These are phyloP conservation scores for Drechslerella dactyloides DNA, from an alignment of 2,329 filamentous ascomycete genomes.

Conservation along the genomic window DNA sequence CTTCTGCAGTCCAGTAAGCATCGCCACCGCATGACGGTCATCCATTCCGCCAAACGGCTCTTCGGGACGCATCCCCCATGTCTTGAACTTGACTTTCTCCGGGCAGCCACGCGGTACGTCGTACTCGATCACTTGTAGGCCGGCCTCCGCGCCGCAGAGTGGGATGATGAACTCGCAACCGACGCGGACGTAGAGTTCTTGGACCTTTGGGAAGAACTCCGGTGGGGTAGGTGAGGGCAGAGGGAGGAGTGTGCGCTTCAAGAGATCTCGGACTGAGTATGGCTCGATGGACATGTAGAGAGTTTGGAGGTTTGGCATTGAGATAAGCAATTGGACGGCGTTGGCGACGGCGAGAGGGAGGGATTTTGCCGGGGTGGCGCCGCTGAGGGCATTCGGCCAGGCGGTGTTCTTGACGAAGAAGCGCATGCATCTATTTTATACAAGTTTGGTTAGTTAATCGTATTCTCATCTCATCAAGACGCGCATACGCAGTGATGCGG, in stretches of 20 bases:
- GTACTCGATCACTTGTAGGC: conserved; percentile 32
- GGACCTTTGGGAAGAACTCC: conserved; percentile 24
- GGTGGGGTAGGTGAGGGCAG: neutral
- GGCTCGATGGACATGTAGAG: conserved; percentile 34
- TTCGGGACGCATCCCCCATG: neutral
- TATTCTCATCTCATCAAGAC: no score
- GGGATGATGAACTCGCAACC: conserved; percentile 27
- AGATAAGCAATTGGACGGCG: conserved; percentile 13
- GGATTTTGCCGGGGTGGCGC: conserved; percentile 12
- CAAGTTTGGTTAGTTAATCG: neutral
- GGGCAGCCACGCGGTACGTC: neutral
- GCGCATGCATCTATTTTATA: conserved; percentile 25
- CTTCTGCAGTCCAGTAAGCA: neutral
- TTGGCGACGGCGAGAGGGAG: conserved; percentile 7
- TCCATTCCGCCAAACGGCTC: neutral
- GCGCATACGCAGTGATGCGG: no score
- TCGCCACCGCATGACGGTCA: neutral
- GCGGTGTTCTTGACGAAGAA: conserved; percentile 16
- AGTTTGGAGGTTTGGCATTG: conserved; percentile 26
- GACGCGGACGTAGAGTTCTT: conserved; percentile 18
- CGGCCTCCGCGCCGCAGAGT: conserved; percentile 5
- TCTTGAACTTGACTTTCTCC: conserved; percentile 6
- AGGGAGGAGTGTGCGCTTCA: conserved; percentile 6
- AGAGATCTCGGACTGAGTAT: neutral
- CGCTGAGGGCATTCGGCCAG: conserved; percentile 28